These are phyloP conservation scores for Mycena vitilis DNA, from an alignment of 768 basidiomycete genomes.

Conservation along the genomic window DNA sequence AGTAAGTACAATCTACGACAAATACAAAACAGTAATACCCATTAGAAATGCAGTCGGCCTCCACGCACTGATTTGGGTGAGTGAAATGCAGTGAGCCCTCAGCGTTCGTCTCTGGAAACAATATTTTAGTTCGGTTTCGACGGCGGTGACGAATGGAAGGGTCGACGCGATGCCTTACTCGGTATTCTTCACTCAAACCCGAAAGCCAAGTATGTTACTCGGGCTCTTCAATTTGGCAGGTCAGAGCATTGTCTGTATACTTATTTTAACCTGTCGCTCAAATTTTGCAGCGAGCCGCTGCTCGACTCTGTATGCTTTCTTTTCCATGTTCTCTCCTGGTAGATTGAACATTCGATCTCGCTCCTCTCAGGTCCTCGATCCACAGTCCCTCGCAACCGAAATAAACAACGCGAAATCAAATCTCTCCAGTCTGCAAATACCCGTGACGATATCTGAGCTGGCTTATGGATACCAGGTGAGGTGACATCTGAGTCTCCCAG, in stretches of 20 bases:
- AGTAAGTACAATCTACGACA: no score
- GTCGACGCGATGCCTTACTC: conserved; percentile 65
- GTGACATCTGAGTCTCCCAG: background rate
- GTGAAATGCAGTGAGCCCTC: background rate
- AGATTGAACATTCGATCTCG: no score
- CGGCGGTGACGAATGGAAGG: conserved; percentile 60
- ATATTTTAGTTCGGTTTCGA: conserved; percentile 60
- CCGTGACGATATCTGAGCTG: conserved; percentile 76
- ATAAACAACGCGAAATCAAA: conserved; percentile 61
- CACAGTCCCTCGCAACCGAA: conserved; percentile 61
- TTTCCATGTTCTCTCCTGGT: no score
- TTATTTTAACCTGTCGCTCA: no score
- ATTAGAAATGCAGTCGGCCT: no score
- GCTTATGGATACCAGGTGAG: conserved; percentile 66
- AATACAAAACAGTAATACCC: no score
- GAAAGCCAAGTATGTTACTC: conserved; percentile 73
- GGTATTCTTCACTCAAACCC: conserved; percentile 67
- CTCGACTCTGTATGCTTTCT: conserved; percentile 53
- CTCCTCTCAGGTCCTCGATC: conserved; percentile 53
- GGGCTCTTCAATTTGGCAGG: conserved; percentile 77
- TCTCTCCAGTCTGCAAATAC: conserved; percentile 65
- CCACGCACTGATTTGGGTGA: conserved; percentile 70
- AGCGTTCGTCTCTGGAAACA: conserved; percentile 1
- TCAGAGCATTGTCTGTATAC: no score
- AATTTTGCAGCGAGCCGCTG: conserved; percentile 75